These are phyloP conservation scores for Rhizoctonia solani DNA, from an alignment of 1,284 basidiomycete genomes.

Conservation along the genomic window DNA sequence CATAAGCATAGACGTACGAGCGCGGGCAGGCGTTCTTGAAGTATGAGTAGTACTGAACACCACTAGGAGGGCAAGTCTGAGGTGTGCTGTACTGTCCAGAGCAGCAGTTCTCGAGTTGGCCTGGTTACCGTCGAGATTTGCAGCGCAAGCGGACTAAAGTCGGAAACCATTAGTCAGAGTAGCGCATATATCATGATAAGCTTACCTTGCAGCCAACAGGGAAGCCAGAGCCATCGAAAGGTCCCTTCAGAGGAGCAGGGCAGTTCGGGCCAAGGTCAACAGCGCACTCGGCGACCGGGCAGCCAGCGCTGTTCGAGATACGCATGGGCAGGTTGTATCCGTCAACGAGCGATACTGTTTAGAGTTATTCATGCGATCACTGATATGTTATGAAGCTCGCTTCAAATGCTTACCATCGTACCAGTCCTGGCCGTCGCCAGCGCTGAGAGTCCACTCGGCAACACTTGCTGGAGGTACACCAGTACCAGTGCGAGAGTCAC, in stretches of 20 bases:
- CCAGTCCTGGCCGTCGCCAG: conserved; percentile 34
- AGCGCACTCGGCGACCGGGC: conserved; percentile 38
- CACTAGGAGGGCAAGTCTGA: conserved; percentile 38
- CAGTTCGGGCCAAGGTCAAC: conserved; percentile 37
- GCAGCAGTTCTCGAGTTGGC: conserved; percentile 43
- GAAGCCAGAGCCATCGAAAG: conserved; percentile 38
- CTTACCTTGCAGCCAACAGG: conserved; percentile 39
- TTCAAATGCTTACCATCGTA: conserved; percentile 38
- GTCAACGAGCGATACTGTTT: conserved; percentile 42
- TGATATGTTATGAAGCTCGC: neutral
- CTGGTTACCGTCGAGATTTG: too few species aligned
- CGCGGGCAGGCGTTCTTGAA: too few species aligned
- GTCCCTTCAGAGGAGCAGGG: too few species aligned
- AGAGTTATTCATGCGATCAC: neutral
- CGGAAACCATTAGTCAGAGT: conserved; percentile 53
- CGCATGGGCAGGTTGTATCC: conserved; percentile 43
- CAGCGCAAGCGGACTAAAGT: conserved; percentile 33
- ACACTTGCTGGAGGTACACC: conserved; percentile 43
- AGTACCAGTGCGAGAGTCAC: conserved; percentile 37
- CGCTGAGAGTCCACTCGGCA: conserved; percentile 40
- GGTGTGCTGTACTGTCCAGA: conserved; percentile 41
- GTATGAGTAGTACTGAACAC: too few species aligned
- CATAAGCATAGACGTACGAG: conserved; percentile 45
- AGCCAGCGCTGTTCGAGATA: conserved; percentile 38
- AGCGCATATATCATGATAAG: neutral